Base-by-base conservation (phyloP, 306 rosid genomes). In the Pachyrhizus erosus region DNA sequence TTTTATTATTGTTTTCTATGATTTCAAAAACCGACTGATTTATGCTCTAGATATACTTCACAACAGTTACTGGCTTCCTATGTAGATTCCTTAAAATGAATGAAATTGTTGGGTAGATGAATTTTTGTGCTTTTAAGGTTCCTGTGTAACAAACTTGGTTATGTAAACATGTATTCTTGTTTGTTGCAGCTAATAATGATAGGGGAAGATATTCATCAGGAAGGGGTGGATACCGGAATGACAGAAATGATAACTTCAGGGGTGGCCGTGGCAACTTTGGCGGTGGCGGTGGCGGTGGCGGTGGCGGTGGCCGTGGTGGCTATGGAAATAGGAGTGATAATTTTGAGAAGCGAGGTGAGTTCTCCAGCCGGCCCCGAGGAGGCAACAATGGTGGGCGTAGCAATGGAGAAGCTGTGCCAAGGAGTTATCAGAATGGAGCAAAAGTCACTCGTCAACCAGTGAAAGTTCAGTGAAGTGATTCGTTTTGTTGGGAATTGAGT, bases 101-200 rank as follows among this genome's bases (percentile, higher is more conserved):
- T 33, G 37, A 33, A 33, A 33, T n/a, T n/a, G n/a, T n/a, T n/a
- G n/a, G n/a, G n/a, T n/a, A n/a, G n/a, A n/a, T n/a, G n/a, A n/a
- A n/a, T n/a, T n/a, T n/a, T n/a, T n/a, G n/a, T n/a, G n/a, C n/a
- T n/a, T n/a, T n/a, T n/a, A n/a, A n/a, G n/a, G n/a, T n/a, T n/a
- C n/a, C n/a, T n/a, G n/a, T n/a, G n/a, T n/a, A n/a, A n/a, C n/a
- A n/a, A n/a, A n/a, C n/a, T n/a, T n/a, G n/a, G n/a, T n/a, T n/a
- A n/a, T n/a, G n/a, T n/a, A n/a, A n/a, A n/a, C n/a, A n/a, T 74
- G 33, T 45, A 34, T 68, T 79, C 15, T 37, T 73, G 54, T 52
- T 78, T 43, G 5, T 64, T 87, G 87, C 92, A 94, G 97, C 97
- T 18, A 90, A 87, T 72, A 90, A 85, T 74, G 92, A 93, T 27